Evolutionary conservation across 2,329 filamentous ascomycete genomes (phyloP).

Genomic region (Exutisphaerella laricina): DNA sequence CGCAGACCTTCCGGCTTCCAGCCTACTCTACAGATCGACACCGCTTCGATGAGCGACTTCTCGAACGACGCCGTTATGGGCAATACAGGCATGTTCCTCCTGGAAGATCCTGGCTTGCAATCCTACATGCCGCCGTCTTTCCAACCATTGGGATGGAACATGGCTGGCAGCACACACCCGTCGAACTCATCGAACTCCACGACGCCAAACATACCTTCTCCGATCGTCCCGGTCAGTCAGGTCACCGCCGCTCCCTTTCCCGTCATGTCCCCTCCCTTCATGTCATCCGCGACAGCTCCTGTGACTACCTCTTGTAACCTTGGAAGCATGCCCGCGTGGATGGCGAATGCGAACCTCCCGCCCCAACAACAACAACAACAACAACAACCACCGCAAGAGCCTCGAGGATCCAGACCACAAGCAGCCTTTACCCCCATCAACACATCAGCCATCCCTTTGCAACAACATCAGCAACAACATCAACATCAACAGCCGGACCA

Average conservation of each 20-base stretch:
- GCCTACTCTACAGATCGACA: conserved; percentile 19
- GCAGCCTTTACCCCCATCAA: conserved; percentile 24
- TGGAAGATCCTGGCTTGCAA: conserved; percentile 44
- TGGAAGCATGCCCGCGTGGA: conserved; percentile 23
- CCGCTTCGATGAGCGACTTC: conserved; percentile 25
- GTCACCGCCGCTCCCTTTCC: conserved; percentile 32
- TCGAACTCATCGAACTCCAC: conserved; percentile 18
- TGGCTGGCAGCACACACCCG: conserved; percentile 23
- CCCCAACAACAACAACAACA: conserved; percentile 8
- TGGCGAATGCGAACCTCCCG: conserved; percentile 17
- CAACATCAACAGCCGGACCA: conserved; percentile 14
- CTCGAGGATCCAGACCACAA: conserved; percentile 7
- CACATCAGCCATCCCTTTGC: conserved; percentile 12
- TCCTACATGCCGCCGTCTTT: conserved; percentile 23
- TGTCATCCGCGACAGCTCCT: conserved; percentile 15
- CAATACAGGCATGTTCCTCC: conserved; percentile 43
- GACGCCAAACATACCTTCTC: conserved; percentile 21
- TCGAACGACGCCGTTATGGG: conserved; percentile 41
- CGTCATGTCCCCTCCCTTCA: conserved; percentile 24
- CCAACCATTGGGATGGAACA: conserved; percentile 27
- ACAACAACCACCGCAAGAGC: conserved; percentile 8
- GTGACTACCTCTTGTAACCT: conserved; percentile 19
- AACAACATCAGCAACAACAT: conserved; percentile 9
- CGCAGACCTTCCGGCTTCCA: conserved; percentile 14
- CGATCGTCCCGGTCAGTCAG: conserved; percentile 26